Evolutionary conservation across 2,329 filamentous ascomycete species (phyloP).

Genomic region (Ophiostoma sp.): DNA sequence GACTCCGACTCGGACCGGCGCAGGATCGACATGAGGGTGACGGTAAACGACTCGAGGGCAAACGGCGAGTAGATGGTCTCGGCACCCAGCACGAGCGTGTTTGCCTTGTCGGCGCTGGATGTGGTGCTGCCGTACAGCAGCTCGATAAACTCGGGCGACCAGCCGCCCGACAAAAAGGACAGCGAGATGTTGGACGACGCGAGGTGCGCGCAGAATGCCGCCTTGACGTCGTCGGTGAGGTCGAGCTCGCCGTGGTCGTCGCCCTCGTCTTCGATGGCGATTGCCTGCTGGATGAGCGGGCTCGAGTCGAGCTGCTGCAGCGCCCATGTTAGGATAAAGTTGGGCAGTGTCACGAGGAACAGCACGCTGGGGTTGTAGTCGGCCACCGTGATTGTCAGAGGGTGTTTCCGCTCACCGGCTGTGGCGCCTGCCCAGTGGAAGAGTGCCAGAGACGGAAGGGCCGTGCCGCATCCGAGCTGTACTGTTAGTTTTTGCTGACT

Average conservation of each 20-base stretch:
- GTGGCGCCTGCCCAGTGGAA: constrained; percentile 53
- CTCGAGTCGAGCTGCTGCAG: constrained; percentile 38
- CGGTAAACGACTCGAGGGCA: constrained; percentile 62
- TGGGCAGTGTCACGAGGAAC: constrained; percentile 72
- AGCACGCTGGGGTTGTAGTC: constrained; percentile 79
- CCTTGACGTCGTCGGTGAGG: constrained; percentile 52
- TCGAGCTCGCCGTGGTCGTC: constrained; percentile 59
- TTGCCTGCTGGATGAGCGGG: constrained; percentile 40
- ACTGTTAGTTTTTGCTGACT: constrained; percentile 3
- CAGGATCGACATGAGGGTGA: constrained; percentile 58
- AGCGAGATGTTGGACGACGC: constrained; percentile 48
- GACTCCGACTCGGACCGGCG: constrained; percentile 30
- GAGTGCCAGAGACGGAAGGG: constrained; percentile 64
- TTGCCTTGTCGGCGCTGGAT: not conserved
- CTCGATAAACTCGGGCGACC: constrained; percentile 60
- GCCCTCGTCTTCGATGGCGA: constrained; percentile 53
- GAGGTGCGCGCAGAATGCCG: constrained; percentile 55
- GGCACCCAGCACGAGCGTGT: constrained; percentile 60
- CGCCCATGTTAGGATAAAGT: constrained; percentile 67
- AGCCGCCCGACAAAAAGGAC: constrained; percentile 68
- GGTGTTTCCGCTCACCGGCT: constrained; percentile 21
- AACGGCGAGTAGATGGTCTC: constrained; percentile 81
- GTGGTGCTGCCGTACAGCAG: constrained; percentile 41
- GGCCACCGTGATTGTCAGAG: constrained; percentile 60
- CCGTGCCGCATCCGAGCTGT: constrained; percentile 73